Evolutionary conservation across 2,329 filamentous ascomycete species (phyloP), one percentile per base, ranked within the genome.

Genomic region (Magnaporthiopsis poae): DNA sequence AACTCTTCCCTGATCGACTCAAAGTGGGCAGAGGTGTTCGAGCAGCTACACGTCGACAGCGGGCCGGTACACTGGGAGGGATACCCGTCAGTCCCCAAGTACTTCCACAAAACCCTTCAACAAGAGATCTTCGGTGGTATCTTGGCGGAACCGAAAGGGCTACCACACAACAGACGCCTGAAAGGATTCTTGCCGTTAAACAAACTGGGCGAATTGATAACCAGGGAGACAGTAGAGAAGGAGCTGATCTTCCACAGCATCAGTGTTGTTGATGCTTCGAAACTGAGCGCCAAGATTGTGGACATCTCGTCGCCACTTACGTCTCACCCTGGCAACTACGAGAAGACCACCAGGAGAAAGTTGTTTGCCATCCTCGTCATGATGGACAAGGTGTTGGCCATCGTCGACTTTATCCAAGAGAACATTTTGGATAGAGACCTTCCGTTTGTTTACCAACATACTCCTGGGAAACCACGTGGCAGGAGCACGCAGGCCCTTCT

Each of bases 281-380:
- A 62, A 52, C 39, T 31, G 8, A 31, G 18, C 61, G 31, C 18
- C 18, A 35, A 62, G 27, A 62, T 62, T n/a, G 31, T 21, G 61
- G 61, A 27, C 27, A 62, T 31, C 18, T 21, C 61, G 31, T 36
- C 61, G 12, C 12, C 25, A 31, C 21, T 3, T 3, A 18, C 31
- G 3, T 31, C 61, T 21, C 25, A 21, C 15, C 25, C 25, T 13
- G 59, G 59, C 59, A 29, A 27, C 25, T 5, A 31, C 61, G 31
- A 31, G 31, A 31, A 31, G 27, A 62, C 63, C 7, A 56, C 63
- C 25, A 27, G 39, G 27, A 27, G 21, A 4, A 56, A 25, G 46
- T 18, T 64, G 5, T 64, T 64, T 52, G 39, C 39, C 12, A 64
- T 64, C 46, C 63, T 64, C 3, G 31, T 35, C 39, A 15, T 64